Evolutionary conservation across 148 eudicot species (phyloP).

Genomic region (Dianthus caryophyllus): DNA sequence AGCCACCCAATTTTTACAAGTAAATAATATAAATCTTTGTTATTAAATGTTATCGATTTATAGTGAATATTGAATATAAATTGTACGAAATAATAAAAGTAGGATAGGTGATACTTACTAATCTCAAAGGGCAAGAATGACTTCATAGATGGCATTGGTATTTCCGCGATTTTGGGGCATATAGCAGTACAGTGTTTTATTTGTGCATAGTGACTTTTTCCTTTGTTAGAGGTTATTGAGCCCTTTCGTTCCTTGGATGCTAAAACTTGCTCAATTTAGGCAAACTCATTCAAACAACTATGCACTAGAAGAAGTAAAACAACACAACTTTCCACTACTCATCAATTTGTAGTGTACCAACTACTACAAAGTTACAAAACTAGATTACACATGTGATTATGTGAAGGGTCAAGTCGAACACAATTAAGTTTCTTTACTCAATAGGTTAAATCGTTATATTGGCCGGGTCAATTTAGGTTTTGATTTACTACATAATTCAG

Average conservation of each 20-base stretch:
- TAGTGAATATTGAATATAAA: too few relatives aligned
- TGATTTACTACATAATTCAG: too few relatives aligned
- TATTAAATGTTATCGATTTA: too few relatives aligned
- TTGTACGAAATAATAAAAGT: too few relatives aligned
- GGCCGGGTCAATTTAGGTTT: too few relatives aligned
- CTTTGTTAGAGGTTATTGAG: slow-evolving; percentile 1
- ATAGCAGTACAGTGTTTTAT: slow-evolving; percentile 1
- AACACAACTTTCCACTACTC: slow-evolving; percentile 7
- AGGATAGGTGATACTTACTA: too few relatives aligned
- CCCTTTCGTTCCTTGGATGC: neutral
- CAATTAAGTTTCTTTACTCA: neutral
- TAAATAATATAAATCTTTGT: too few relatives aligned
- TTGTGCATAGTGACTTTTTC: neutral
- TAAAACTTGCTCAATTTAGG: neutral
- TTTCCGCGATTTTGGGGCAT: slow-evolving; percentile 12
- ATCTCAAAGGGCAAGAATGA: too few relatives aligned
- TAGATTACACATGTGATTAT: neutral
- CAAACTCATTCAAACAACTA: neutral
- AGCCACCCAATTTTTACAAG: too few relatives aligned
- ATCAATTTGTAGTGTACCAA: slow-evolving; percentile 7
- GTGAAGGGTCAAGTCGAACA: slow-evolving; percentile 12
- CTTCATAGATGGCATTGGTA: neutral
- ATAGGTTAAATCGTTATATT: too few relatives aligned
- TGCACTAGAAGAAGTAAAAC: slow-evolving; percentile 4
- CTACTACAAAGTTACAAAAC: neutral